A percentile compares a stretch with the other conserved stretches of the same genome.
Evolutionary conservation across 192 early-diverging fungal species (phyloP).

Genomic region (Coemansia interrupta): DNA sequence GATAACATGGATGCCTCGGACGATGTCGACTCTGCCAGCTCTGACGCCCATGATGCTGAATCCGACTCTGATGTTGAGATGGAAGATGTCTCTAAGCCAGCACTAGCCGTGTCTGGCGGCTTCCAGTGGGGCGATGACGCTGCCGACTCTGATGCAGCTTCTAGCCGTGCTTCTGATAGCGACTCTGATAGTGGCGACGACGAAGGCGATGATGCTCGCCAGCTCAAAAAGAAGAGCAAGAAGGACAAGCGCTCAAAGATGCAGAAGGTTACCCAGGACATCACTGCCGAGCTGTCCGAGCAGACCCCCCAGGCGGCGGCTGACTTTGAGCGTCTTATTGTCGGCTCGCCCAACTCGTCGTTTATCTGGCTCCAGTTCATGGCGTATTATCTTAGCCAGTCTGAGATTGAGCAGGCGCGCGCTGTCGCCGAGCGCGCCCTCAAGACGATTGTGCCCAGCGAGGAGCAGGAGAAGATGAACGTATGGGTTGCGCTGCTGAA

Average conservation of each 20-base stretch:
- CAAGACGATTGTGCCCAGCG: conserved; percentile 84
- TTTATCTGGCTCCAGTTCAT: conserved; percentile 99
- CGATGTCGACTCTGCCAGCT: conserved; percentile 21
- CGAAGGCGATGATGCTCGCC: conserved; percentile 24
- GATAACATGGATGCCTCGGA: conserved; percentile 11
- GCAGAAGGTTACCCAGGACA: conserved; percentile 61
- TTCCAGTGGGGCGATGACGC: conserved; percentile 54
- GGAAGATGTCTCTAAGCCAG: conserved; percentile 19
- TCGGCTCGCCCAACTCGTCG: conserved; percentile 94
- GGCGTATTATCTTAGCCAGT: conserved; percentile 94
- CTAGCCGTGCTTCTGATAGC: conserved; percentile 11
- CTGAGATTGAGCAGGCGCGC: conserved; percentile 90
- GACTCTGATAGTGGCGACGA: conserved; percentile 25
- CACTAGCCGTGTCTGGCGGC: conserved; percentile 39
- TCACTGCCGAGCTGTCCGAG: conserved; percentile 63
- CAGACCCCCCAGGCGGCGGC: conserved; percentile 70
- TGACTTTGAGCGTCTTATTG: conserved; percentile 89
- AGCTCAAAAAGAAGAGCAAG: conserved; percentile 24
- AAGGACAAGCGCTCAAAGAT: conserved; percentile 61
- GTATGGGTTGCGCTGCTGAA: conserved; percentile 96
- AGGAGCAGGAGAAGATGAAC: conserved; percentile 95
- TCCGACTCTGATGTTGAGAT: conserved; percentile 8
- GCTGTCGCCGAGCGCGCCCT: conserved; percentile 91
- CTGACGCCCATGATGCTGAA: conserved; percentile 7
- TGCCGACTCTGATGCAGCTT: conserved; percentile 3